These are phyloP conservation scores for Misopates orontium DNA, from an alignment of 257 asterid genomes.

Conservation along the genomic window DNA sequence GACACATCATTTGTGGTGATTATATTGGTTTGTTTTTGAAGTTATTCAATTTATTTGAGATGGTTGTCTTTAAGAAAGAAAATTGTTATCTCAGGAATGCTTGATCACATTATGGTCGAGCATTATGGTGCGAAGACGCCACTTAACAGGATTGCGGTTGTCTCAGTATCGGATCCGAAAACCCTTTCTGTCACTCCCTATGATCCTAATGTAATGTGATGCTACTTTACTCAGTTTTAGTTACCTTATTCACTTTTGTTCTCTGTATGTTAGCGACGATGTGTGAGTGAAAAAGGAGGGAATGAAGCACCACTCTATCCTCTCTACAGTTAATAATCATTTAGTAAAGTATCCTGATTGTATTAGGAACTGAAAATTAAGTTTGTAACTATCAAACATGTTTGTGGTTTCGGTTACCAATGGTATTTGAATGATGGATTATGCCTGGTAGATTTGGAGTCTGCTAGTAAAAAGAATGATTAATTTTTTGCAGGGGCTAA, in stretches of 20 bases:
- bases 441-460: constrained; percentile 12
- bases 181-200: constrained; percentile 82
- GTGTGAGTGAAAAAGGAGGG: background rate
- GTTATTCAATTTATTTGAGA: constrained; percentile 10
- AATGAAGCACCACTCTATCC: background rate
- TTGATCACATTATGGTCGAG: constrained; percentile 92
- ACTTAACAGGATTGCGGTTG: constrained; percentile 81
- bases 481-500: constrained; percentile 61
- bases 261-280: background rate
- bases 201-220: constrained; percentile 71
- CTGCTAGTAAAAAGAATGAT: constrained; percentile 17
- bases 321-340: background rate
- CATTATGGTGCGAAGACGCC: constrained; percentile 71
- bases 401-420: background rate
- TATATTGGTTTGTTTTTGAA: background rate
- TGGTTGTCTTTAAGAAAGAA: background rate
- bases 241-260: background rate
- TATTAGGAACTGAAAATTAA: background rate
- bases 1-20: background rate
- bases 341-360: background rate
- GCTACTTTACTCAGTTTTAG: constrained; percentile 21
- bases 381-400: background rate
- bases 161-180: constrained; percentile 84
- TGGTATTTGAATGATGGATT: background rate
- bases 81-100: constrained; percentile 64